phyloP scores from a whole-genome alignment of 2,329 filamentous ascomycete species.

The Colletotrichum limetticola region DNA sequence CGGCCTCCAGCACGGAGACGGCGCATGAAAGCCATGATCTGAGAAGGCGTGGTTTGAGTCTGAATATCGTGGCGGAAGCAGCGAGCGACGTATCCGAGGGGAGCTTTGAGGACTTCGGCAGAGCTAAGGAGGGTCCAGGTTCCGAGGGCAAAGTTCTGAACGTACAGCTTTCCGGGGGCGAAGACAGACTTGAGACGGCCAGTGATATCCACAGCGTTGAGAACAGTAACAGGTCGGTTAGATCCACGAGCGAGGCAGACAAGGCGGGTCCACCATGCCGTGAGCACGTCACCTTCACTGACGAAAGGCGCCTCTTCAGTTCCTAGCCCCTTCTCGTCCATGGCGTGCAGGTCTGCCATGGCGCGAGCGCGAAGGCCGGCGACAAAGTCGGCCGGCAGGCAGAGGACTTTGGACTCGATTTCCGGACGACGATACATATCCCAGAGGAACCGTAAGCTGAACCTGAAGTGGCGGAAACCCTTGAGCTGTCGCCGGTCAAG shows the following conservation, averaged over 20 bases:
- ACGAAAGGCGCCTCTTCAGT: constrained; percentile 46
- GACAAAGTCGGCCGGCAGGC: constrained; percentile 47
- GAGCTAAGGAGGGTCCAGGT: constrained; percentile 39
- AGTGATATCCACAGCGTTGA: constrained; percentile 42
- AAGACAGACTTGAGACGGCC: constrained; percentile 38
- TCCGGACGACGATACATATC: constrained; percentile 44
- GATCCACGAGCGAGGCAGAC: constrained; percentile 31
- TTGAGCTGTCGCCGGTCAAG: constrained; percentile 40
- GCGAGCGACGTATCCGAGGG: constrained; percentile 43
- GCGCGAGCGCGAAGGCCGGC: constrained; percentile 44
- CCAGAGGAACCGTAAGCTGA: constrained; percentile 47
- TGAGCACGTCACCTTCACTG: constrained; percentile 58
- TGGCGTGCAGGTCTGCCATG: constrained; percentile 41
- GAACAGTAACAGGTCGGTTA: constrained; percentile 38
- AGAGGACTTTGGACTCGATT: constrained; percentile 50
- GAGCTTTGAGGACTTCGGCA: constrained; percentile 36
- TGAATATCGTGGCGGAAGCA: constrained; percentile 45
- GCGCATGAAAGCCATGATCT: constrained; percentile 44
- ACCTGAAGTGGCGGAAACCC: constrained; percentile 43
- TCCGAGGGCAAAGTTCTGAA: constrained; percentile 42
- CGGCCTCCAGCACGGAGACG: constrained; percentile 35
- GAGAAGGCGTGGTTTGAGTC: constrained; percentile 46
- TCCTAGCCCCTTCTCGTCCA: constrained; percentile 27
- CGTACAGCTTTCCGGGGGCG: constrained; percentile 35
- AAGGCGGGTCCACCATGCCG: constrained; percentile 50